Conservation (phyloP, 805 yeast species). For the baker's yeast (Saccharomyces cerevisiae) region DNA sequence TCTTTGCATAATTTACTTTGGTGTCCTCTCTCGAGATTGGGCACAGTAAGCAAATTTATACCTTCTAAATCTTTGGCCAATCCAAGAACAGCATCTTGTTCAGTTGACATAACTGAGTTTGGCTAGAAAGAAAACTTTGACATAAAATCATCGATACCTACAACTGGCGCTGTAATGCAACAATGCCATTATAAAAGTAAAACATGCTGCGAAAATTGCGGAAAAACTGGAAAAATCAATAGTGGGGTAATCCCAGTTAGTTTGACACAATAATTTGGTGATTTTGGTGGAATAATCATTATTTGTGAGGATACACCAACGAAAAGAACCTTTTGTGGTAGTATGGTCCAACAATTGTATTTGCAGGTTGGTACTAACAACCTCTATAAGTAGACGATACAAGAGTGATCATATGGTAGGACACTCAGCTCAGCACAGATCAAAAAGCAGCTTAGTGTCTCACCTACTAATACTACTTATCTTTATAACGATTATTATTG, state of each 20-base stretch:
- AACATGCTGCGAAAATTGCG: neutral
- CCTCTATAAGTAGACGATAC: neutral
- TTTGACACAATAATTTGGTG: neutral
- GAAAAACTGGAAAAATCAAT: neutral
- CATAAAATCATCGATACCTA: neutral
- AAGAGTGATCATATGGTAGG: neutral
- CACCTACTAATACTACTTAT: neutral
- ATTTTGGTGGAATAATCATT: neutral
- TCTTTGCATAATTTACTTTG: neutral
- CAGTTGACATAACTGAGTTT: neutral
- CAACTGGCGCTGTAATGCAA: neutral
- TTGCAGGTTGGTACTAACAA: neutral
- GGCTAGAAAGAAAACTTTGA: neutral
- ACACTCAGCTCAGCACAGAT: neutral
- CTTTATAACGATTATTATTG: constrained; percentile 3
- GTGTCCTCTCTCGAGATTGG: neutral
- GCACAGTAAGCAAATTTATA: neutral
- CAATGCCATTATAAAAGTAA: neutral
- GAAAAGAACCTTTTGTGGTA: neutral
- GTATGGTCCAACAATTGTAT: neutral
- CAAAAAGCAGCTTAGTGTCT: neutral
- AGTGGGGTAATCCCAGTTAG: neutral
- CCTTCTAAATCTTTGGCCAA: neutral
- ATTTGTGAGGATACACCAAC: neutral
- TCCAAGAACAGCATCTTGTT: neutral